phyloP scores from a whole-genome alignment of 2,329 filamentous ascomycete species.

The Sclerotinia subarctica region DNA sequence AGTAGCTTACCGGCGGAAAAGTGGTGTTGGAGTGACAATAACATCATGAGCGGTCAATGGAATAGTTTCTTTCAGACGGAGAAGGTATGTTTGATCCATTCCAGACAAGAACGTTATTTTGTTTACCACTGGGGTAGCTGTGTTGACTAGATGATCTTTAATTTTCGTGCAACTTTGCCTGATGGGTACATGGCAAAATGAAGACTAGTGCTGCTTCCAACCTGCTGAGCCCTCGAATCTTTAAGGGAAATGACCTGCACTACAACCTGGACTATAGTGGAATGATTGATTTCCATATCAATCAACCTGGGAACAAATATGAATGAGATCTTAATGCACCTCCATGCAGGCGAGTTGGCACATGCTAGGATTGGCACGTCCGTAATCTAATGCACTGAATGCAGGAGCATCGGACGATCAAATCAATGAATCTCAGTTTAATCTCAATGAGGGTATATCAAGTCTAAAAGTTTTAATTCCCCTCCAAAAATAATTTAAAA shows the following conservation, averaged over 20 bases:
- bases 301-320: not conserved
- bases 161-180: too few relatives aligned
- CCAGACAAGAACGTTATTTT: not conserved
- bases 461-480: not conserved
- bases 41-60: slow-evolving; percentile 8
- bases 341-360: not conserved
- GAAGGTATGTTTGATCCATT: not conserved
- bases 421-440: not conserved
- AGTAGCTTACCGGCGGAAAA: slow-evolving; percentile 30
- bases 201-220: not conserved
- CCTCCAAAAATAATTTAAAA: not conserved
- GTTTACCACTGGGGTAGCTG: not conserved
- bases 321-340: too few relatives aligned
- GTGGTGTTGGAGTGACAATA: slow-evolving; percentile 31
- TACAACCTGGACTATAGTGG: too few relatives aligned
- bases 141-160: not conserved
- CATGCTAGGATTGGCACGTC: not conserved
- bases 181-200: not conserved
- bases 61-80: not conserved
- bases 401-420: not conserved
- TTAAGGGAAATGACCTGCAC: not conserved
- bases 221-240: not conserved
- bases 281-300: not conserved
- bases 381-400: not conserved
- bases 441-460: not conserved